Base-by-base conservation (phyloP, 1,139 yeast genomes). In the Candida tetrigidarum region DNA sequence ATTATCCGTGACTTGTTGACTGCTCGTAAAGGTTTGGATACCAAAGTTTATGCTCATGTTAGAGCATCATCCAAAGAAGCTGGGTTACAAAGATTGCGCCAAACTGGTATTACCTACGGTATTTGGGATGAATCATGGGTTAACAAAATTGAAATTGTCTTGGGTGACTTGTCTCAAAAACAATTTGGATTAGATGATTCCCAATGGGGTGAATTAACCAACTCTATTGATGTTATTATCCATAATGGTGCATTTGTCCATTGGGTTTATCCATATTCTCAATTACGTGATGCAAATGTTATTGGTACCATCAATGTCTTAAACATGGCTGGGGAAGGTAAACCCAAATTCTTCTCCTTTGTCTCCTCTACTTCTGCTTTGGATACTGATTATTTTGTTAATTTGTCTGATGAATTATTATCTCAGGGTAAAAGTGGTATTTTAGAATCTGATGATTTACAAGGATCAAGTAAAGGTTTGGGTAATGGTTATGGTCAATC, bases 231-330 rank as follows among this genome's bases (percentile, higher is more conserved):
- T 64, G 85, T 86, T 4, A 83, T 95, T 42, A 81, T 95, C 50
- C 99, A 95, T 66, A 95, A 95, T 59, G 99, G 98, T 70, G 99
- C 99, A 4, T 76, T 92, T 51, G 99, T 95, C 35, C 99, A 95
- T 66, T 95, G 99, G 99, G 97, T 92, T 3, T 93, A 88, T 63
- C 99, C 98, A 36, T 95, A 95, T 67, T 71, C 86, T 42, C 89
- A 87, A 57, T 75, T 95, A 56, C 82, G 98, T 57, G 97, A 90
- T 50, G 96, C 99, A 32, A 95, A 95, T 62, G 99, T 95, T 29
- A 70, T 92, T 50, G 84, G 96, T 42, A 87, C 98, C 0, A 70
- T 92, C 50, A 88, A 92, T 57, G 91, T 91, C 9, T 72, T 95
- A 80, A 84, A 84, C 58, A 67, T 95, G 60, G 89, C 96, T 57